phyloP scores from a whole-genome alignment of 1,284 basidiomycete genomes.

The Sphagnurus paluster region DNA sequence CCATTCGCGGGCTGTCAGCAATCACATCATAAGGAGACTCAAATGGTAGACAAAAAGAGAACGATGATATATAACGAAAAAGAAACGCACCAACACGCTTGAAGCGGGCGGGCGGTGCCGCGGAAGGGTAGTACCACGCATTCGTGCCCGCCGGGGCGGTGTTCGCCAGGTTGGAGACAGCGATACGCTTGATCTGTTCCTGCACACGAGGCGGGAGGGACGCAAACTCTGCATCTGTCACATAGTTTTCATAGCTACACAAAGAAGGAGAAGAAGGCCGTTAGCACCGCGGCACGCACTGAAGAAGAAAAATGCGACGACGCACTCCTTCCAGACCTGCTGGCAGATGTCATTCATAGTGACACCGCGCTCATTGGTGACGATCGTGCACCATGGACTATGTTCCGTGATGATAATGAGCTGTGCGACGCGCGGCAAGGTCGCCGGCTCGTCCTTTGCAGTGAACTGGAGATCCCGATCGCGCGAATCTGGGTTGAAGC shows the following conservation, averaged over 20 bases:
- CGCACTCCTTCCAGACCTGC: constrained; percentile 71
- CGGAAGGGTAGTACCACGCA: constrained; percentile 49
- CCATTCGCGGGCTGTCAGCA: too few relatives aligned
- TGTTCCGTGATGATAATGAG: constrained; percentile 71
- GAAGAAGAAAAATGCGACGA: constrained; percentile 13
- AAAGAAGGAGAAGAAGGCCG: constrained; percentile 4
- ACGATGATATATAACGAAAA: too few relatives aligned
- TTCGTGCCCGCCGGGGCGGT: constrained; percentile 25
- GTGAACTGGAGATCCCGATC: constrained; percentile 65
- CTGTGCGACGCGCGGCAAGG: constrained; percentile 72
- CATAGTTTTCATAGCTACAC: constrained; percentile 62
- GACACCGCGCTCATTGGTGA: constrained; percentile 71
- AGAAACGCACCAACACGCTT: too few relatives aligned
- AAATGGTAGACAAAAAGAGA: too few relatives aligned
- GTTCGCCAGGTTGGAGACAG: constrained; percentile 38
- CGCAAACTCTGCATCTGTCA: constrained; percentile 66
- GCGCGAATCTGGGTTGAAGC: constrained; percentile 56
- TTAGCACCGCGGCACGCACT: too few relatives aligned
- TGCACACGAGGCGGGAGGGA: constrained; percentile 61
- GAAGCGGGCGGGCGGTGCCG: constrained; percentile 30
- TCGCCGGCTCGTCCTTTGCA: constrained; percentile 74
- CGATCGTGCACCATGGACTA: constrained; percentile 78
- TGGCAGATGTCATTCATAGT: constrained; percentile 71
- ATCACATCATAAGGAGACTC: too few relatives aligned
- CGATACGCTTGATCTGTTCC: constrained; percentile 65